phyloP scores from a whole-genome alignment of 2,329 filamentous ascomycete species.

The Ceratocystis cacaofunesta region DNA sequence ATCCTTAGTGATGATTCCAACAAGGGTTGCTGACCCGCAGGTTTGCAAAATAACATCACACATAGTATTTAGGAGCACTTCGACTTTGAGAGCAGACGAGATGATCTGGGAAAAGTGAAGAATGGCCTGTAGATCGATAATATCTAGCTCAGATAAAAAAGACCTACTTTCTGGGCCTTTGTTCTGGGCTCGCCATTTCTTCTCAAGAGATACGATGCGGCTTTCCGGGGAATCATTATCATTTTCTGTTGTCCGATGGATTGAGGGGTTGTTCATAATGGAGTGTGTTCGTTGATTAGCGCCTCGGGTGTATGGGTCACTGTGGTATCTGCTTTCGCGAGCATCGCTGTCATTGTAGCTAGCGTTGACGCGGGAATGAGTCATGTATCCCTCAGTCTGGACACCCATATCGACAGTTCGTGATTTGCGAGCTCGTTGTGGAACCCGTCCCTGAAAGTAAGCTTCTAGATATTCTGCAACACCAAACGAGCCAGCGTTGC shows the following conservation, averaged over 20 bases:
- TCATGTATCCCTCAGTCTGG: constrained; percentile 49
- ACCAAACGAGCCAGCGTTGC: constrained; percentile 53
- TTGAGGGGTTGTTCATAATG: not conserved
- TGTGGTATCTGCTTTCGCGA: not conserved
- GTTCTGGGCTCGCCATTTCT: constrained; percentile 7
- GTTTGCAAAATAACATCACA: constrained; percentile 68
- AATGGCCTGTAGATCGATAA: constrained; percentile 69
- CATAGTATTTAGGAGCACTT: constrained; percentile 64
- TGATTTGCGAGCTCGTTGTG: constrained; percentile 43
- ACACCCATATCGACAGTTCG: constrained; percentile 47
- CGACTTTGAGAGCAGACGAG: constrained; percentile 61
- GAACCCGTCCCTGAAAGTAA: constrained; percentile 34
- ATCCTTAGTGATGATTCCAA: constrained; percentile 60
- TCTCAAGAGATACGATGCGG: not conserved
- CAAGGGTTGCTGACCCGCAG: constrained; percentile 55
- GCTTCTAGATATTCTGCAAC: constrained; percentile 52
- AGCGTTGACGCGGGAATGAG: constrained; percentile 6
- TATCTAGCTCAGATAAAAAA: constrained; percentile 60
- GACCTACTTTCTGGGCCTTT: constrained; percentile 36
- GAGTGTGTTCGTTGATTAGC: constrained; percentile 11
- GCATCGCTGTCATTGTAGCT: constrained; percentile 3
- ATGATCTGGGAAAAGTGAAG: constrained; percentile 66
- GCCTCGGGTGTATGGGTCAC: not conserved
- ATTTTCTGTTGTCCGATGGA: not conserved
- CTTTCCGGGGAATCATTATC: not conserved